Percentiles rank a stretch among this genome's conserved stretches.
Evolutionary conservation across 1,139 yeast species (phyloP).

Genomic region (Magnusiomyces clavatus): DNA sequence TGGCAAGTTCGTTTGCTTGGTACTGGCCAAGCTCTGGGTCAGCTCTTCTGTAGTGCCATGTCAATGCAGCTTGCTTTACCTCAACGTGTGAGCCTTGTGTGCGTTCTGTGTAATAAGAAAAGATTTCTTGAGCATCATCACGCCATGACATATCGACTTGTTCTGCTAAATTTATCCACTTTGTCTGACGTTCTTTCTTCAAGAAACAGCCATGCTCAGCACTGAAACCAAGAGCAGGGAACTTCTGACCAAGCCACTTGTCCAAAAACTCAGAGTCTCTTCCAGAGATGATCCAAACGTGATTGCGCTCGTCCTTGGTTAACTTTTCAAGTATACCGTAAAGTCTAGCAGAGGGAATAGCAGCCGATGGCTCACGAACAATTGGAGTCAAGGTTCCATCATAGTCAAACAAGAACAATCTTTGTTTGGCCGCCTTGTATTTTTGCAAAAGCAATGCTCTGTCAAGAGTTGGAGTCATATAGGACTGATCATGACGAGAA

Average conservation of each 20-base stretch:
- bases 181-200: conserved; percentile 50
- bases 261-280: conserved; percentile 88
- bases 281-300: conserved; percentile 93
- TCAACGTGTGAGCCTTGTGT: conserved; percentile 91
- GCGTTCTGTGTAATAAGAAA: conserved; percentile 66
- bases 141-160: conserved; percentile 94
- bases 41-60: conserved; percentile 96
- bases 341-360: conserved; percentile 79
- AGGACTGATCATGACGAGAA: conserved; percentile 36
- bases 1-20: conserved; percentile 70
- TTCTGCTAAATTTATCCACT: conserved; percentile 83
- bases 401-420: conserved; percentile 86
- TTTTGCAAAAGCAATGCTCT: conserved; percentile 46
- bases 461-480: conserved; percentile 80
- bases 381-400: conserved; percentile 97
- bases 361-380: conserved; percentile 96
- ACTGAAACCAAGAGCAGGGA: conserved; percentile 58
- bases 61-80: conserved; percentile 82
- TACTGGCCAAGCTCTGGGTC: conserved; percentile 88
- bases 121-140: conserved; percentile 62
- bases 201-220: conserved; percentile 98
- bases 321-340: conserved; percentile 52
- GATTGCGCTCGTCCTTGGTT: conserved; percentile 70
- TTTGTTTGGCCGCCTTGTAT: conserved; percentile 53
- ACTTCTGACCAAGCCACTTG: conserved; percentile 71